These are phyloP conservation scores for Syzygium grande DNA, from an alignment of 345 rosid genomes.

Conservation along the genomic window DNA sequence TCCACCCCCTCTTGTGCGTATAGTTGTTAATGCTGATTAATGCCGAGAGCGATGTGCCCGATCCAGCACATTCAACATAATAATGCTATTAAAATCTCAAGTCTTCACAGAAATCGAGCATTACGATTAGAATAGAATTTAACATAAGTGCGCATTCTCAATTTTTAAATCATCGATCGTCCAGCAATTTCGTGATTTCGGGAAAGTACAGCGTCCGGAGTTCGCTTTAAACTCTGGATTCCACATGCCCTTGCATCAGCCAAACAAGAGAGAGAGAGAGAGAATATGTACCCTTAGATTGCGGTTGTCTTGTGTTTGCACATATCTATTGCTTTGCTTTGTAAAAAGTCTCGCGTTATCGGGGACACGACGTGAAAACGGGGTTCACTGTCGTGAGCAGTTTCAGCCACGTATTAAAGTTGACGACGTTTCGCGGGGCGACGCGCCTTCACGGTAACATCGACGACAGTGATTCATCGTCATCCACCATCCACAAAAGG, in stretches of 20 bases:
- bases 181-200: not conserved
- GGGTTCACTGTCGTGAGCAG: no score
- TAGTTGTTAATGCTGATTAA: not conserved
- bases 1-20: not conserved
- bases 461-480: no score
- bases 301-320: not conserved
- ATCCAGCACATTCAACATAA: not conserved
- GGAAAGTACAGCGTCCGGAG: not conserved
- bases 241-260: not conserved
- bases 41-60: not conserved
- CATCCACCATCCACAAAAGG: not conserved
- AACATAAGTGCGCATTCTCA: fast-evolving
- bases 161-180: not conserved
- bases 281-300: not conserved
- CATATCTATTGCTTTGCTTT: not conserved
- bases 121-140: not conserved
- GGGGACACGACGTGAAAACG: no score
- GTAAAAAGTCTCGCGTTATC: not conserved
- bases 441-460: no score
- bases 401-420: no score
- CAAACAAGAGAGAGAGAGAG: not conserved
- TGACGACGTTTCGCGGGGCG: no score
- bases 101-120: not conserved
- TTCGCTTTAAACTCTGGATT: not conserved
- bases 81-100: fast-evolving